Evolutionary conservation across 1,284 basidiomycete species (phyloP).

Genomic region (Somion occarium): DNA sequence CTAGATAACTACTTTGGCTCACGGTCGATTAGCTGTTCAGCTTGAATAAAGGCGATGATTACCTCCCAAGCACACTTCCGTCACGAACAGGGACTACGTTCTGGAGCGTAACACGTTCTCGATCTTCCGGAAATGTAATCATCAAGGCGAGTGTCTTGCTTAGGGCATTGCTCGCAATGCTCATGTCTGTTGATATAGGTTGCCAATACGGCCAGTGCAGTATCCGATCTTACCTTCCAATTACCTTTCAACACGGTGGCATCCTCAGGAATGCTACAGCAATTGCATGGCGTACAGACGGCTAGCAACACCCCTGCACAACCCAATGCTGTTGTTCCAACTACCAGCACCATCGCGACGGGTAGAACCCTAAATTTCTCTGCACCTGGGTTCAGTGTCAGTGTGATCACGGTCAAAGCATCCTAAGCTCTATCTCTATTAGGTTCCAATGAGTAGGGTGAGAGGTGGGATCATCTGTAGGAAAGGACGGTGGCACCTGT

Average conservation of each 20-base stretch:
- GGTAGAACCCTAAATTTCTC: constrained; percentile 49
- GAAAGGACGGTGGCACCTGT: too few relatives aligned
- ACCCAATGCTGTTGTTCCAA: constrained; percentile 43
- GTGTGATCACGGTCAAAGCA: constrained; percentile 39
- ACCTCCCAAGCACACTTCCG: constrained; percentile 61
- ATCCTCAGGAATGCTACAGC: constrained; percentile 35
- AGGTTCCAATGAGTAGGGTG: background rate
- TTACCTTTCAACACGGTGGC: constrained; percentile 50
- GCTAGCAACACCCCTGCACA: constrained; percentile 51
- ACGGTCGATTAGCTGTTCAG: constrained; percentile 66
- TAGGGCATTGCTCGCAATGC: too few relatives aligned
- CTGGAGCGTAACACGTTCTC: constrained; percentile 57
- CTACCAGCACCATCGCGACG: constrained; percentile 38
- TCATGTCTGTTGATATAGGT: too few relatives aligned
- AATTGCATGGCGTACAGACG: constrained; percentile 42
- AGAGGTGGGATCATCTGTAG: too few relatives aligned
- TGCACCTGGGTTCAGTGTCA: constrained; percentile 57
- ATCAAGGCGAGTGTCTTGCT: constrained; percentile 46
- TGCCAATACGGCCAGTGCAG: constrained; percentile 41
- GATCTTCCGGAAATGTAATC: constrained; percentile 38
- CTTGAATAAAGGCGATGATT: constrained; percentile 53
- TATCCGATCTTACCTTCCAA: constrained; percentile 43
- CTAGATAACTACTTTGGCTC: too few relatives aligned
- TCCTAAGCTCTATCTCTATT: constrained; percentile 6
- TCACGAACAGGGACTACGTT: constrained; percentile 41